Conservation (phyloP, 768 basidiomycete genomes). For the Kwoniella sp. region DNA sequence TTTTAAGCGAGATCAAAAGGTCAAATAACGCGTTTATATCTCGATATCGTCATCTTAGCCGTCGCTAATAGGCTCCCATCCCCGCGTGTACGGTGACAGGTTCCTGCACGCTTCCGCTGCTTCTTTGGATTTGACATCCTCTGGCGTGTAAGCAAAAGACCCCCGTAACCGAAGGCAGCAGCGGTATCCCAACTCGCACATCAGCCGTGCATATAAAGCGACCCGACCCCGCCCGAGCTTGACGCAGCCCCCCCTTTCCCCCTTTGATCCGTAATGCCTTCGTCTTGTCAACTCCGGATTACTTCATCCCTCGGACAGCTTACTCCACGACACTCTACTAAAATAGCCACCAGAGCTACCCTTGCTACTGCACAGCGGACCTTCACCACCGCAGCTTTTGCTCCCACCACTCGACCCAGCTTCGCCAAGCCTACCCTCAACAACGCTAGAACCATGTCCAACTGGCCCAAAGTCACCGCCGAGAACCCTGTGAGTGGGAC, state of each 20-base stretch:
- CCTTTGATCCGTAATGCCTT: constrained; percentile 7
- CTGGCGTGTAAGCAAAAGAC: too few species aligned
- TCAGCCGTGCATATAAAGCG: background rate
- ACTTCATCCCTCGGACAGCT: background rate
- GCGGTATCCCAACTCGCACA: too few species aligned
- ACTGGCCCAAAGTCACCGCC: constrained; percentile 40
- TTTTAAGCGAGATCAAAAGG: too few species aligned
- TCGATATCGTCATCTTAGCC: too few species aligned
- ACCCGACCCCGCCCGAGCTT: background rate
- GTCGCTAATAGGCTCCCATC: too few species aligned
- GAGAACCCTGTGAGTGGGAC: constrained; percentile 39
- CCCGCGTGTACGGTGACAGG: too few species aligned
- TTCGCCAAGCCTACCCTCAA: background rate
- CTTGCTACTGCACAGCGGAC: constrained; percentile 4
- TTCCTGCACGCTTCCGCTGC: too few species aligned
- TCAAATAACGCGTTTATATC: too few species aligned
- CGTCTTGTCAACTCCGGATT: background rate
- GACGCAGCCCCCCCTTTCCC: background rate
- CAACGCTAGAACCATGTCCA: constrained; percentile 22
- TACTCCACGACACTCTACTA: background rate
- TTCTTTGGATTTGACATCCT: too few species aligned
- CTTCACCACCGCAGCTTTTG: background rate
- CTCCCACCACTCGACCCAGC: background rate
- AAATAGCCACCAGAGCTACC: constrained; percentile 1
- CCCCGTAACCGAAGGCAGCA: too few species aligned